Evolutionary conservation across 148 eudicot species (phyloP), one percentile per base, ranked within the genome.

Genomic region (Talinum fruticosum): DNA sequence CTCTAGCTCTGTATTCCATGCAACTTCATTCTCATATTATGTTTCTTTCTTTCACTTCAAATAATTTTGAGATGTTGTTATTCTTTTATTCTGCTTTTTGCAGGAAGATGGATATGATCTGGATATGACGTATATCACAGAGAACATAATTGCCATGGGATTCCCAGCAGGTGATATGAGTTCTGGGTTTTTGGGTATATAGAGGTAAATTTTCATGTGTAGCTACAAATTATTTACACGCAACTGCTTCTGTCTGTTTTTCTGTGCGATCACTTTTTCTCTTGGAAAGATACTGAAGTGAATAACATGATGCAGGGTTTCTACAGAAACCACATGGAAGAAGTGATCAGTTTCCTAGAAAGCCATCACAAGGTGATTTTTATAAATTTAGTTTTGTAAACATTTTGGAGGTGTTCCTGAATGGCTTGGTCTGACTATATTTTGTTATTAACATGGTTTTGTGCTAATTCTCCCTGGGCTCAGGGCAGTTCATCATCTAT

Each of bases 121-220:
- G 80, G 99, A 96, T 86, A 84, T 96, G 97, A 93, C 99, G 16
- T 96, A 96, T 83, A 93, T 96, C 77, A 96, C 97, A 2, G 97
- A 96, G 90, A 96, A 96, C 82, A 93, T 96, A 53, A 90, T 96
- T 77, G 98, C 98, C 54, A 96, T 96, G 97, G 99, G 97, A 73
- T 96, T 96, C 73, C 99, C 99, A 47, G 99, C 99, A 82, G 99
- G 99, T 71, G 99, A 96, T 84, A 87, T 91, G 88, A 96, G 97
- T 86, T 96, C 99, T 81, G 99, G 99, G 4, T 89, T 96, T 90
- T 96, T 67, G 95, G 99, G 64, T 96, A 93, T 84, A 92, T 96
- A 72, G 99, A 96, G 98, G 99, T 93, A 78, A 65, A 70, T 36
- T 69, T 53, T 19, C 71, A 59, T 12, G 41, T 28, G n/a, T 72